Percentiles rank a stretch among this genome's conserved stretches.
Evolutionary conservation across 75 land plant genomes (phyloP).

Genomic region (Adiantum capillusveneris): DNA sequence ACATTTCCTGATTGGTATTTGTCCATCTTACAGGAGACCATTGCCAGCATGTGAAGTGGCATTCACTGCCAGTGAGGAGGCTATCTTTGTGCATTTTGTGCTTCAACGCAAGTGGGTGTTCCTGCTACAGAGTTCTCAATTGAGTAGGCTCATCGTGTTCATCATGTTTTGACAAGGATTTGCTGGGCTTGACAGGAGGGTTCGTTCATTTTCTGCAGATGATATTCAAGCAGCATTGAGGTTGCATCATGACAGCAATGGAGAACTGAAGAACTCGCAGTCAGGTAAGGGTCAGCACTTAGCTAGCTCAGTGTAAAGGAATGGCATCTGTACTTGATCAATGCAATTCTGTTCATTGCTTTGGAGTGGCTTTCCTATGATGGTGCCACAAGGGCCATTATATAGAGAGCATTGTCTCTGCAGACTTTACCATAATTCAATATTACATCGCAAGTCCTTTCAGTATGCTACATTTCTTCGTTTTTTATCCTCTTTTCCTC

Average conservation of each 20-base stretch:
- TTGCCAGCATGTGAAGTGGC: conserved; percentile 67
- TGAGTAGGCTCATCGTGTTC: not conserved
- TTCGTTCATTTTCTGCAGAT: conserved; percentile 47
- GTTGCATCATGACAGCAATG: conserved; percentile 21
- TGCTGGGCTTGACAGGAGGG: conserved; percentile 41
- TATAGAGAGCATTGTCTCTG: no score
- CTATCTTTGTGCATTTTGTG: conserved; percentile 73
- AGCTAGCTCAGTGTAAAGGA: no score
- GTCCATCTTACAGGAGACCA: conserved; percentile 43
- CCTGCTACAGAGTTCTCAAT: not conserved
- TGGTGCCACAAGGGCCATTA: no score
- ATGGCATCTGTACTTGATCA: no score
- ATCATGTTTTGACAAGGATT: not conserved
- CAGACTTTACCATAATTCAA: no score
- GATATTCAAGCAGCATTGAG: conserved; percentile 58
- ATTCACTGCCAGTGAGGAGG: conserved; percentile 89
- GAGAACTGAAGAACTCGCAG: conserved; percentile 6
- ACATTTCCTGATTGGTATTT: no score
- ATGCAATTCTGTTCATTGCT: no score
- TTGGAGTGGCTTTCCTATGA: no score
- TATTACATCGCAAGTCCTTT: no score
- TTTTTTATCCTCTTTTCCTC: not conserved
- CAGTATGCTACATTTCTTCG: no score
- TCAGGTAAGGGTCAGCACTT: no score
- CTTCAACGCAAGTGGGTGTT: conserved; percentile 65